Percentiles rank a stretch among this genome's conserved stretches.
Evolutionary conservation across 1,284 basidiomycete species (phyloP).

Genomic region (Exobasidium rhododendri): DNA sequence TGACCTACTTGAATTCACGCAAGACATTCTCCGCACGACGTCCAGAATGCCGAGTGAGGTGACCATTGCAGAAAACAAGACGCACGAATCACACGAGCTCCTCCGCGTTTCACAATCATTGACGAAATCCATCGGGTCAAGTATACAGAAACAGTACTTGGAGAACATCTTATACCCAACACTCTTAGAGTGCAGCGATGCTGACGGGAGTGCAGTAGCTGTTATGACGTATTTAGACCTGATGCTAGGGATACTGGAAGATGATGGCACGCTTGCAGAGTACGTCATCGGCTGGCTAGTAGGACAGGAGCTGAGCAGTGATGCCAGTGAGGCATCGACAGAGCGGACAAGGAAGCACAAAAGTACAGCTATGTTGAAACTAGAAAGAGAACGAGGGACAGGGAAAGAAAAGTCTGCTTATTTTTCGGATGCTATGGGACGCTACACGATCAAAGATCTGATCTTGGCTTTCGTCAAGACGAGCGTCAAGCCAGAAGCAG

Average conservation of each 20-base stretch:
- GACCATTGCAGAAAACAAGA: background rate
- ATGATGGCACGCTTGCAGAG: constrained; percentile 35
- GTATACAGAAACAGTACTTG: constrained; percentile 79
- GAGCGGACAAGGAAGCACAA: constrained; percentile 4
- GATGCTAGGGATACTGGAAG: constrained; percentile 34
- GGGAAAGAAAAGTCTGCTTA: constrained; percentile 1
- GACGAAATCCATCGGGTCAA: constrained; percentile 42
- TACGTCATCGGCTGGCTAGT: constrained; percentile 35
- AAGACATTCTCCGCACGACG: constrained; percentile 65
- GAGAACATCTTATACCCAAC: constrained; percentile 91
- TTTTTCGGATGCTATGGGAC: constrained; percentile 11
- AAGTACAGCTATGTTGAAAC: constrained; percentile 11
- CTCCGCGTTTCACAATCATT: constrained; percentile 9
- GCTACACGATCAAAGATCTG: constrained; percentile 27
- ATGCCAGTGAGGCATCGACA: constrained; percentile 8
- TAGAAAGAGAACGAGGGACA: constrained; percentile 3
- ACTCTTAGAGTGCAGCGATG: constrained; percentile 84
- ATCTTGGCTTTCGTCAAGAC: constrained; percentile 34
- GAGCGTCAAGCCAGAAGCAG: background rate
- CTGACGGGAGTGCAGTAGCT: constrained; percentile 88
- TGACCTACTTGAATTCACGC: constrained; percentile 83
- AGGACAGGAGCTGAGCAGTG: constrained; percentile 5
- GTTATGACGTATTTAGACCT: constrained; percentile 94
- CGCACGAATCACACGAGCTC: constrained; percentile 24
- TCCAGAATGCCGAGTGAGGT: background rate